Base-by-base conservation (phyloP, 805 yeast species). In the Kodamaea jinghongensis region DNA sequence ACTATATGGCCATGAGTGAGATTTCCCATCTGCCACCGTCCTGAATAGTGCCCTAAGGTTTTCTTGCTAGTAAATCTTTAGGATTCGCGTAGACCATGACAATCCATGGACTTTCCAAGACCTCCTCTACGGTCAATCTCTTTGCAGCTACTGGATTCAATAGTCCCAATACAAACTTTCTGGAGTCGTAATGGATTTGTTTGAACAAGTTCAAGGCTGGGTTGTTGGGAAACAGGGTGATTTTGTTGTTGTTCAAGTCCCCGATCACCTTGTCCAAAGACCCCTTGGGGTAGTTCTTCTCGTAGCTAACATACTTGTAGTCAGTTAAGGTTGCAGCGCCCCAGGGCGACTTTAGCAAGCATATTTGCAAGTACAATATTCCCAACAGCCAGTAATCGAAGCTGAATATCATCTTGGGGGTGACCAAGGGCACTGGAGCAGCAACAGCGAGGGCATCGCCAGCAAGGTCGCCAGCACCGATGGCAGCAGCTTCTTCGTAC, bases 311-410 rank as follows among this genome's bases (percentile, higher is more conserved):
- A 31, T 31, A 36, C 35, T 60, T 64, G n/a, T 43, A 43, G 35
- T 55, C 60, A 4, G 49, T 36, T 2, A 38, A n/a, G 23, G 54
- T 55, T 12, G 81, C 71, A 28, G 47, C 56, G 0, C 48, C 45
- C 83, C 83, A 77, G 2, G 81, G 81, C 31, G 63, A 65, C 7
- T 65, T 54, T 60, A 76, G 60, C 7, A 70, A 55, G 30, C 48
- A 61, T 15, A 77, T 50, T 34, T 71, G 70, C 46, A 74, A 70
- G 48, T 75, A 77, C 5, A 73, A 48, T 6, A 77, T 63, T 0
- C 78, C 81, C 30, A 77, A 48, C 2, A 78, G 61, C 83, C 83
- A 77, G 35, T 65, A 59, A 54, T 77, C 83, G 14, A 66, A 49
- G 3, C 35, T 10, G 11, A 17, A 16, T 15, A 39, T 26, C 26